phyloP scores from a whole-genome alignment of 495 filamentous ascomycete genomes.

The Terfezia claveryi region DNA sequence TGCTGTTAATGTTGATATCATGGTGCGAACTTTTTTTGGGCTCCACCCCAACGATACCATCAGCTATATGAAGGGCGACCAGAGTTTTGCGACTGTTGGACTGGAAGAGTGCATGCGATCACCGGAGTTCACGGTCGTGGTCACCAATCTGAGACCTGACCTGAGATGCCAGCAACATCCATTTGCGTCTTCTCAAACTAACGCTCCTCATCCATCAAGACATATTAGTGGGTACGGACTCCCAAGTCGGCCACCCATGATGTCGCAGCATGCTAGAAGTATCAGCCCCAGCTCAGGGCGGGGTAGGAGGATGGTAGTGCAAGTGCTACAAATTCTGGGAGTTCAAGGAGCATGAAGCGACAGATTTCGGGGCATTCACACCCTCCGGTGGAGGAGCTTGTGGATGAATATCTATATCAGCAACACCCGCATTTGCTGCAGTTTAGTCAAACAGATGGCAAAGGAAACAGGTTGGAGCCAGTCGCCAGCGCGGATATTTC shows the following conservation, averaged over 20 bases:
- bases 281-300: conserved; percentile 53
- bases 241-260: background rate
- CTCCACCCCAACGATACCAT: background rate
- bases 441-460: conserved; percentile 10
- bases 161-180: background rate
- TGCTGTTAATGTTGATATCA: background rate
- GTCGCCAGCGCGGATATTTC: conserved; percentile 53
- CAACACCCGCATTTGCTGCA: conserved; percentile 10
- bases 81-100: background rate
- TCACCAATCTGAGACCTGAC: background rate
- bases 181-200: background rate
- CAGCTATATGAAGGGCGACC: background rate
- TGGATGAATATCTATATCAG: conserved; percentile 6
- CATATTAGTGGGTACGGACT: background rate
- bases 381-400: conserved; percentile 7
- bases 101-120: background rate
- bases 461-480: conserved; percentile 12
- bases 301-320: conserved; percentile 57
- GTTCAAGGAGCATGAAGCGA: conserved; percentile 13
- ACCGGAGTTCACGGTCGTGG: background rate
- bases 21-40: background rate
- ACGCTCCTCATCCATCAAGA: background rate
- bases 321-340: conserved; percentile 18
- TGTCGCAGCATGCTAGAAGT: conserved; percentile 32
- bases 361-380: conserved; percentile 6